Percentiles rank a stretch among this genome's conserved stretches.
Conservation (phyloP, 2,329 filamentous ascomycete genomes). For the Rachicladosporium sp. region DNA sequence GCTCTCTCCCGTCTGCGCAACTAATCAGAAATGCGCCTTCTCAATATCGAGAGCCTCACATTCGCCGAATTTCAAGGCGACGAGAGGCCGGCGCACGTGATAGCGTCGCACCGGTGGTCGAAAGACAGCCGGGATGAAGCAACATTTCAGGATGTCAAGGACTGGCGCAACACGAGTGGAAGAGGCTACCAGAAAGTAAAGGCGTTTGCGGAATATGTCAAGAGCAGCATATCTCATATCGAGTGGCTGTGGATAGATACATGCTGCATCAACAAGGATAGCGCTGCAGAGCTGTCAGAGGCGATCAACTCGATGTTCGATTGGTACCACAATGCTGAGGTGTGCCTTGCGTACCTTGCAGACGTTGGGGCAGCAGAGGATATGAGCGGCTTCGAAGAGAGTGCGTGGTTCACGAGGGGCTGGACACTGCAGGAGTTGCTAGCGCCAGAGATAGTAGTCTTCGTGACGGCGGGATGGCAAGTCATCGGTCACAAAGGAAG, state of each 20-base stretch:
- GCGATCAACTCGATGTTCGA: slow-evolving; percentile 14
- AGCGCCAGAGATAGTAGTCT: slow-evolving; percentile 8
- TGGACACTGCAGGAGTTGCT: slow-evolving; percentile 18
- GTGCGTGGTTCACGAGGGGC: slow-evolving; percentile 12
- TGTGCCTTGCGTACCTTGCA: slow-evolving; percentile 11
- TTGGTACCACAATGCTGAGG: slow-evolving; percentile 9
- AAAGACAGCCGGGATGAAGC: slow-evolving; percentile 9
- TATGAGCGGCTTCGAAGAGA: background rate
- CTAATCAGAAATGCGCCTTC: slow-evolving; percentile 7
- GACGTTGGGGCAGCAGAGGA: slow-evolving; percentile 5
- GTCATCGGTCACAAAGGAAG: slow-evolving; percentile 14
- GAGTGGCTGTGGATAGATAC: slow-evolving; percentile 12
- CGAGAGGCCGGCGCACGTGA: slow-evolving; percentile 12
- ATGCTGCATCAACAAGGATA: slow-evolving; percentile 14
- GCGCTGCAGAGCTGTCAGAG: slow-evolving; percentile 10
- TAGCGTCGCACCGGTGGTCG: slow-evolving; percentile 16
- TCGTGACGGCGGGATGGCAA: slow-evolving; percentile 9
- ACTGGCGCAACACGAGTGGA: no score
- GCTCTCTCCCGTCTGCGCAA: no score
- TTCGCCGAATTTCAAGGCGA: slow-evolving; percentile 11
- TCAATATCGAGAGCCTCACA: slow-evolving; percentile 3
- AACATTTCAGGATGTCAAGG: slow-evolving; percentile 10
- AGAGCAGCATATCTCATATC: slow-evolving; percentile 1
- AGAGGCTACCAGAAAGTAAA: no score
- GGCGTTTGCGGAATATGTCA: slow-evolving; percentile 1